A percentile compares a stretch with the other conserved stretches of the same genome.
Evolutionary conservation across 2,329 filamentous ascomycete species (phyloP).

Genomic region (Thyridium curvatum): DNA sequence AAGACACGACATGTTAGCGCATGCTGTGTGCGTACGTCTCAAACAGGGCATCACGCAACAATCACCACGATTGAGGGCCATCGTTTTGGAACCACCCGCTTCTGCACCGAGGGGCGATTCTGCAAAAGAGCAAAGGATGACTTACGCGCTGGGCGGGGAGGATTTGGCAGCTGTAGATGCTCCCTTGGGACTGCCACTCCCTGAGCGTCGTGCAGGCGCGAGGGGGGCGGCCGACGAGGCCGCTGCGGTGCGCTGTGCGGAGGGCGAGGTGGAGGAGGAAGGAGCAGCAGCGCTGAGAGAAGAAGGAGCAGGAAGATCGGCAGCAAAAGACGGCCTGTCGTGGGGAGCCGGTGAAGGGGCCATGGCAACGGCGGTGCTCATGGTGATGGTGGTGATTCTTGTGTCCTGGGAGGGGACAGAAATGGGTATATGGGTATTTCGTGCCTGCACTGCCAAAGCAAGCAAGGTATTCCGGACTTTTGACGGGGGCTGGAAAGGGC

Average conservation of each 20-base stretch:
- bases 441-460: background rate
- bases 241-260: constrained; percentile 33
- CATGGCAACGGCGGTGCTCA: constrained; percentile 65
- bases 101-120: too few species aligned
- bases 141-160: constrained; percentile 56
- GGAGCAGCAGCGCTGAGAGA: constrained; percentile 16
- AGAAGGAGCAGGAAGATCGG: constrained; percentile 34
- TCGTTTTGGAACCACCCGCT: too few species aligned
- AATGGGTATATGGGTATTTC: too few species aligned
- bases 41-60: constrained; percentile 14
- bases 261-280: constrained; percentile 31
- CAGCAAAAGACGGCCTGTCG: constrained; percentile 52
- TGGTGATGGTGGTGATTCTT: constrained; percentile 30
- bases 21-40: background rate
- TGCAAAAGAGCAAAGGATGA: too few species aligned
- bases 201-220: constrained; percentile 38
- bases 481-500: constrained; percentile 2
- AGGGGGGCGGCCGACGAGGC: constrained; percentile 33
- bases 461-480: background rate
- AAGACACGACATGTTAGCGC: constrained; percentile 6
- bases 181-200: constrained; percentile 48
- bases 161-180: constrained; percentile 37
- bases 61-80: too few species aligned
- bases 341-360: constrained; percentile 62
- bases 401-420: constrained; percentile 8